Evolutionary conservation across 768 basidiomycete species (phyloP).

Genomic region (Clavulina sp.): DNA sequence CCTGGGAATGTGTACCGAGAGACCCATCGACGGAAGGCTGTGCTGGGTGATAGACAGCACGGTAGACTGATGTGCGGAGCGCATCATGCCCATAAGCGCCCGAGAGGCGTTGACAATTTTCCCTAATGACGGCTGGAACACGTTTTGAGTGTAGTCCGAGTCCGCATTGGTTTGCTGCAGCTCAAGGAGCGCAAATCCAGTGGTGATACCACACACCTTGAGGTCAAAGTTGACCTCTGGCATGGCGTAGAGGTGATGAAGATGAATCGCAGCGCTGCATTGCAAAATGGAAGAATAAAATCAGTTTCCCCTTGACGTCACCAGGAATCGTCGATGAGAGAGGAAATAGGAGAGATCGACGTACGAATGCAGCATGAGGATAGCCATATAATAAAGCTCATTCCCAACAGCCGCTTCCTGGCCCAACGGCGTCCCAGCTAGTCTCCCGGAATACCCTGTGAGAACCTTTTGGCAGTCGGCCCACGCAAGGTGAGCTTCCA

Average conservation of each 20-base stretch:
- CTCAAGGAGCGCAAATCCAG: not conserved
- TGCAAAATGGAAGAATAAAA: not conserved
- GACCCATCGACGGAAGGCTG: not conserved
- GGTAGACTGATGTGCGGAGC: not conserved
- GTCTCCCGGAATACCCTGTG: not conserved
- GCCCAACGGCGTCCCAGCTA: not conserved
- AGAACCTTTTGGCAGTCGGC: not conserved
- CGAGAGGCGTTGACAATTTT: not conserved
- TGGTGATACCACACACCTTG: not conserved
- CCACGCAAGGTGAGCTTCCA: not conserved
- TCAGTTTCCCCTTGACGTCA: not conserved
- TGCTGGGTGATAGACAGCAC: not conserved
- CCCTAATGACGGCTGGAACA: not conserved
- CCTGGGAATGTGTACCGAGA: no score
- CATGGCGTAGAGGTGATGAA: constrained; percentile 3
- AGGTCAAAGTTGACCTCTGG: constrained; percentile 3
- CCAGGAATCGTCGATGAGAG: not conserved
- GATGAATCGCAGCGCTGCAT: constrained; percentile 1
- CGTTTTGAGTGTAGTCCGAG: not conserved
- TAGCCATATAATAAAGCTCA: not conserved
- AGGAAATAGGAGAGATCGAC: not conserved
- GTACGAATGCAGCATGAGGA: constrained; percentile 2
- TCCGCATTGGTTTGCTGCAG: not conserved
- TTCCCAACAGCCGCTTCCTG: not conserved
- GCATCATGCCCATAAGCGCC: not conserved